Evolutionary conservation across 371 early-diverging fungal species (phyloP).

Genomic region (Antonospora locustae): DNA sequence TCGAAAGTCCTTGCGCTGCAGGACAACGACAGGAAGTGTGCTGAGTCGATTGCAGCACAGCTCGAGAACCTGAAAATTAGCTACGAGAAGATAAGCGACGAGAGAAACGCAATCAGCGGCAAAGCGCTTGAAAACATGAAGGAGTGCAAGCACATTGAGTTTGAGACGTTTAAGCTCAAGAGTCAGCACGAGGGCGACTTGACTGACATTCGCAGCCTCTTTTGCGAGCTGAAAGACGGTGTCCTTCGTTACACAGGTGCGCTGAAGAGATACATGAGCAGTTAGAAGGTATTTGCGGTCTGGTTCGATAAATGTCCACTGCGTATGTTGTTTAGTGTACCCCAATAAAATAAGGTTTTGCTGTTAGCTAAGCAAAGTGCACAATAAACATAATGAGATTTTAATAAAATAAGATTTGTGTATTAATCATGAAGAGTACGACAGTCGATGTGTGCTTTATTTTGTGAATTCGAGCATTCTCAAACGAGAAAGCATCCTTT

Average conservation of each 20-base stretch:
- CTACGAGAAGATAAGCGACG: slow-evolving; percentile 19
- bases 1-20: slow-evolving; percentile 35
- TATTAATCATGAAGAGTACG: too few relatives aligned
- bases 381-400: too few relatives aligned
- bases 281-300: too few relatives aligned
- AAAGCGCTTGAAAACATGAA: slow-evolving; percentile 33
- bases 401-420: too few relatives aligned
- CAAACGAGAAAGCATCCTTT: too few relatives aligned
- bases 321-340: too few relatives aligned
- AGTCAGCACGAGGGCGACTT: slow-evolving; percentile 18
- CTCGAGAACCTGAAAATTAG: slow-evolving; percentile 29
- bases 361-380: too few relatives aligned
- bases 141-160: slow-evolving; percentile 11
- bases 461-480: too few relatives aligned
- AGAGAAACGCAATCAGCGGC: slow-evolving; percentile 15
- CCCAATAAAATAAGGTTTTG: too few relatives aligned
- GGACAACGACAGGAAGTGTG: slow-evolving; percentile 28
- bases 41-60: slow-evolving; percentile 22
- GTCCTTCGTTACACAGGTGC: slow-evolving; percentile 13
- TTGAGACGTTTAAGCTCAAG: slow-evolving; percentile 10
- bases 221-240: slow-evolving; percentile 25
- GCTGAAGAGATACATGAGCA: slow-evolving; percentile 6
- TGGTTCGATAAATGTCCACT: too few relatives aligned
- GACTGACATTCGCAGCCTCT: slow-evolving; percentile 7
- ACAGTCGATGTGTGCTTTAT: too few relatives aligned